These are phyloP conservation scores for Rhizopus arrhizus DNA, from an alignment of 371 early-diverging fungal genomes.

Conservation along the genomic window DNA sequence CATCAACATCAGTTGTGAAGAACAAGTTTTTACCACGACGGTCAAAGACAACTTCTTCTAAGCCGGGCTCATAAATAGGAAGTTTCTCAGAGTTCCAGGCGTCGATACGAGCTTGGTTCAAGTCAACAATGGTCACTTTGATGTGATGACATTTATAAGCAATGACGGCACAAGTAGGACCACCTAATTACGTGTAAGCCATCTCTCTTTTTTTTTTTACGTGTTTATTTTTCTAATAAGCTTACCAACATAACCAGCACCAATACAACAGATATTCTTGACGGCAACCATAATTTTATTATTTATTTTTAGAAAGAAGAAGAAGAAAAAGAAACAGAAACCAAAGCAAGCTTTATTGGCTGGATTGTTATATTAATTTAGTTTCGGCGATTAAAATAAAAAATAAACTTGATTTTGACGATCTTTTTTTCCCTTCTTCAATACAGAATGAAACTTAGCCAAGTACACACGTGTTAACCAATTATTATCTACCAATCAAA, in stretches of 20 bases:
- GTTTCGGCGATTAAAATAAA: not conserved
- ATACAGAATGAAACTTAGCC: not conserved
- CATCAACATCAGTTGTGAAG: slow-evolving; percentile 82
- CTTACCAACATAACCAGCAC: slow-evolving; percentile 94
- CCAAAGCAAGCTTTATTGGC: slow-evolving; percentile 1
- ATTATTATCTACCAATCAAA: not conserved
- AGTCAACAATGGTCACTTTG: slow-evolving; percentile 78
- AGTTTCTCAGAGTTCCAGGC: slow-evolving; percentile 85
- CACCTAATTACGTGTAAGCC: slow-evolving; percentile 58
- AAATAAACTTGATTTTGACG: not conserved
- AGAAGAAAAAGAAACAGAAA: slow-evolving; percentile 9
- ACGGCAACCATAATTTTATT: slow-evolving; percentile 41
- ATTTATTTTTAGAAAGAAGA: slow-evolving; percentile 8
- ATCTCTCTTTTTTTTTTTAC: not conserved
- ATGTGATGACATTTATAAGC: slow-evolving; percentile 88
- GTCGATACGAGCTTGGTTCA: slow-evolving; percentile 44
- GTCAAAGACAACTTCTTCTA: slow-evolving; percentile 80
- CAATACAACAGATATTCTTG: slow-evolving; percentile 83
- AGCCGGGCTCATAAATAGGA: slow-evolving; percentile 92
- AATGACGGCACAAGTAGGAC: slow-evolving; percentile 93
- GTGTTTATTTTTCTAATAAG: slow-evolving; percentile 4
- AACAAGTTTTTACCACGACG: slow-evolving; percentile 83
- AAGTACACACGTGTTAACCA: not conserved
- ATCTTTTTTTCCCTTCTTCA: not conserved
- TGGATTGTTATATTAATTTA: not conserved